phyloP scores from a whole-genome alignment of 2,329 filamentous ascomycete genomes.

The Cordyceps fumosorosea region DNA sequence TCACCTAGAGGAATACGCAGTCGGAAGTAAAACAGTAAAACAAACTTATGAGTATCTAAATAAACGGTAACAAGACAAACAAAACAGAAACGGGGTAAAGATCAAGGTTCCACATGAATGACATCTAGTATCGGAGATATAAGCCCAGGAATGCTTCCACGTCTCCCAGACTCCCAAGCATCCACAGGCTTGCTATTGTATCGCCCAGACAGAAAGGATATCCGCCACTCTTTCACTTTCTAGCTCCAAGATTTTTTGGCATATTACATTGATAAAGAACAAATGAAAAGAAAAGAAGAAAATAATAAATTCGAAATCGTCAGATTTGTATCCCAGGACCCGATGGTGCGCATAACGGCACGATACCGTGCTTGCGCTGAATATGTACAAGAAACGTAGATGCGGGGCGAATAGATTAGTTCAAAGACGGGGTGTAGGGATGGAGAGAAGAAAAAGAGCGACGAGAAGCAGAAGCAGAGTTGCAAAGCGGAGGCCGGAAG shows the following conservation, averaged over 20 bases:
- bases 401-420: constrained; percentile 6
- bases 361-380: not conserved
- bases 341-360: not conserved
- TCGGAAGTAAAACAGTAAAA: not conserved
- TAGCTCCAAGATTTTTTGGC: not conserved
- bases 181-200: not conserved
- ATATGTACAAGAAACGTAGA: constrained; percentile 12
- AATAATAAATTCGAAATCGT: not conserved
- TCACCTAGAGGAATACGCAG: not conserved
- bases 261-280: constrained; percentile 3
- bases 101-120: not conserved
- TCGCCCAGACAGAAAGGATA: not conserved
- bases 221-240: not conserved
- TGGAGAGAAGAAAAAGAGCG: not conserved
- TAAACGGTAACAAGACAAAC: not conserved
- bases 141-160: not conserved
- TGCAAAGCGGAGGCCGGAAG: not conserved
- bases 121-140: not conserved
- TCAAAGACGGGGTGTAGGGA: not conserved
- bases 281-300: not conserved
- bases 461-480: not conserved
- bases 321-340: constrained; percentile 8
- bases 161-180: not conserved
- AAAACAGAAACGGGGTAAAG: not conserved
- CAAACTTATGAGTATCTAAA: not conserved